Conservation (phyloP, 805 yeast species). For the Saturnispora gosingensis region DNA sequence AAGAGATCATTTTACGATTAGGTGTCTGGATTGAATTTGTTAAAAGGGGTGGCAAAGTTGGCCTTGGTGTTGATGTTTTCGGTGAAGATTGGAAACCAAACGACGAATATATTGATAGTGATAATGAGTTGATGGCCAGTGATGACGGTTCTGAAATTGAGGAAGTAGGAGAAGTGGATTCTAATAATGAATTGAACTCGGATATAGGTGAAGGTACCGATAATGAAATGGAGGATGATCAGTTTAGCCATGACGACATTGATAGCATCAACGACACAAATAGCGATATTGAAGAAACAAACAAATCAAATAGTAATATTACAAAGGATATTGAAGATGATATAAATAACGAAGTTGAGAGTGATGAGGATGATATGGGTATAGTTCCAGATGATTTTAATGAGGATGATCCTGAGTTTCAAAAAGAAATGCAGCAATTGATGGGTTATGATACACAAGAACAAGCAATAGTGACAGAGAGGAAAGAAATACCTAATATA, state of each 20-base stretch:
- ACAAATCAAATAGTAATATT: not conserved
- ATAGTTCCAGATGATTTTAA: not conserved
- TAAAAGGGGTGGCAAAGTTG: conserved; percentile 3
- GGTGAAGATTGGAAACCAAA: not conserved
- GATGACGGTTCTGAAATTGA: not conserved
- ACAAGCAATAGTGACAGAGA: conserved; percentile 5
- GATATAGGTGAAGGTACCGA: conserved; percentile 3
- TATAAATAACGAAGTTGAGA: not conserved
- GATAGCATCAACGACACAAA: not conserved
- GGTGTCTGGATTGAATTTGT: conserved; percentile 5
- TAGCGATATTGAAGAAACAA: conserved; percentile 1
- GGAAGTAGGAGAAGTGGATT: not conserved
- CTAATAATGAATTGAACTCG: not conserved
- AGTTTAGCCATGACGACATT: not conserved
- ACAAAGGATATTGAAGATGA: not conserved
- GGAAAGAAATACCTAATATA: not conserved
- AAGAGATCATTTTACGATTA: conserved; percentile 1
- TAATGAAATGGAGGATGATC: conserved; percentile 4
- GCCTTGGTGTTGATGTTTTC: conserved; percentile 4
- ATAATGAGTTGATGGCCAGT: not conserved
- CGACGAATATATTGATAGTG: not conserved
- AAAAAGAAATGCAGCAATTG: conserved; percentile 3
- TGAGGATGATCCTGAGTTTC: conserved; percentile 2
- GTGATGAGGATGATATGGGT: conserved; percentile 4
- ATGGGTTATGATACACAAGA: conserved; percentile 2